Evolutionary conservation across 2,329 filamentous ascomycete genomes (phyloP), one percentile per base, ranked within the genome.

Genomic region (Knufia fluminis): DNA sequence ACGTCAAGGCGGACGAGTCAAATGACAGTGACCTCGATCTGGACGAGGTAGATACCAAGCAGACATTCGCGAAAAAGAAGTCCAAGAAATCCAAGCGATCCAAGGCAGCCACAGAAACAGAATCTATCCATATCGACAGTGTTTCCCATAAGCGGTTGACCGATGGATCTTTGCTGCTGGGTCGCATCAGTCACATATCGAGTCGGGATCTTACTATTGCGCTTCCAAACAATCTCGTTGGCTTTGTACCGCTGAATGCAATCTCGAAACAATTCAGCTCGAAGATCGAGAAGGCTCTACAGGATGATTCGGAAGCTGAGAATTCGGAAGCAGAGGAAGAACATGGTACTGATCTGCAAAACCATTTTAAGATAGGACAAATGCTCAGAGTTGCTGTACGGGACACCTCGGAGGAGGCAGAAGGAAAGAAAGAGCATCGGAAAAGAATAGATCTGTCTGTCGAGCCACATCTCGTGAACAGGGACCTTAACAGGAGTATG

Each of bases 191-290:
- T 35, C 80, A 84, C 53, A 88, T 98, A 65, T 90, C 85, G 55
- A 71, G 79, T 49, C 78, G 89, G 60, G 83, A 94, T 62, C 71
- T 98, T 58, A 80, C 83, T 41, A 72, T 98, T 48, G 81, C 89
- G 17, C 74, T 98, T 9, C 90, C 92, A 14, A 98, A 98, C 69
- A 97, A 94, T 64, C 78, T 98, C 26, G 83, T 80, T 42, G 94
- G 92, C 42, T 92, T 89, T 65, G 83, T 94, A 4, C 83, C 92
- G 17, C 81, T 97, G 57, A 94, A 90, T n/a, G 80, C 87, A n/a
- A 78, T 98, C 45, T 98, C 92, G 2, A 80, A 86, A 52, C 73
- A 79, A 56, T 72, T 97, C 54, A 94, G 85, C 24, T 71, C 82
- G 54, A 82, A 81, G 56, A 78, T 98, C 33, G 82, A 94, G 64